Conservation (phyloP, 768 basidiomycete species). For the Amanita subjunquillea region DNA sequence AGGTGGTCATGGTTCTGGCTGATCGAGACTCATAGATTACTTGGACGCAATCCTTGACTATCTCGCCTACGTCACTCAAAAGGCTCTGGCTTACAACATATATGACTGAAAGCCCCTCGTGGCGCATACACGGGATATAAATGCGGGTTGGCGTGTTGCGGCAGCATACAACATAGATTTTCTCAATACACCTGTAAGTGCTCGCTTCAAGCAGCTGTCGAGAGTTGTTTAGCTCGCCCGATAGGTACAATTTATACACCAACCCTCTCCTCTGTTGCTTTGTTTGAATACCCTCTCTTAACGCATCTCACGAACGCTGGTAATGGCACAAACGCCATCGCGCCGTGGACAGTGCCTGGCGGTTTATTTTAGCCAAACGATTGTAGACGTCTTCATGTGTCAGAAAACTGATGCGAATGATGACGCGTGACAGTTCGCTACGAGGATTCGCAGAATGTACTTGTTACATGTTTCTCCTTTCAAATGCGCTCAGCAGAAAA, state of each 20-base stretch:
- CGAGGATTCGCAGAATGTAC: too few relatives aligned
- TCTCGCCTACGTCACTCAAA: slow-evolving; percentile 40
- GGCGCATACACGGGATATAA: slow-evolving; percentile 33
- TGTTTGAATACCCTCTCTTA: slow-evolving; percentile 48
- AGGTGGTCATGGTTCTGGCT: neutral
- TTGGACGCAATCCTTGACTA: slow-evolving; percentile 53
- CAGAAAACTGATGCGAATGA: slow-evolving; percentile 21
- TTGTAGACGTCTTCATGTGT: slow-evolving; percentile 49
- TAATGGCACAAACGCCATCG: slow-evolving; percentile 16
- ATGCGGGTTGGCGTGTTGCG: slow-evolving; percentile 41
- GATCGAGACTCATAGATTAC: slow-evolving; percentile 19
- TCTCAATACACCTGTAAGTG: slow-evolving; percentile 33
- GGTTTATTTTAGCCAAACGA: slow-evolving; percentile 28
- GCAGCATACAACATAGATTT: slow-evolving; percentile 31
- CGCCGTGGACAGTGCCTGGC: slow-evolving; percentile 31
- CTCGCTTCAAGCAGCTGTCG: neutral
- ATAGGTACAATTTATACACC: slow-evolving; percentile 35
- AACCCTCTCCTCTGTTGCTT: slow-evolving; percentile 29
- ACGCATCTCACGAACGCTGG: slow-evolving; percentile 48
- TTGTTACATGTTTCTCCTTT: slow-evolving; percentile 12
- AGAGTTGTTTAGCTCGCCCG: neutral
- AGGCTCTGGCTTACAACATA: slow-evolving; percentile 57
- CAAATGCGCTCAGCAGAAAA: slow-evolving; percentile 10
- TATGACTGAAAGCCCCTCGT: slow-evolving; percentile 35
- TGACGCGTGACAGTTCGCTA: slow-evolving; percentile 4